Conservation (phyloP, 1,139 yeast species). For the Suhomyces guaymorum region DNA sequence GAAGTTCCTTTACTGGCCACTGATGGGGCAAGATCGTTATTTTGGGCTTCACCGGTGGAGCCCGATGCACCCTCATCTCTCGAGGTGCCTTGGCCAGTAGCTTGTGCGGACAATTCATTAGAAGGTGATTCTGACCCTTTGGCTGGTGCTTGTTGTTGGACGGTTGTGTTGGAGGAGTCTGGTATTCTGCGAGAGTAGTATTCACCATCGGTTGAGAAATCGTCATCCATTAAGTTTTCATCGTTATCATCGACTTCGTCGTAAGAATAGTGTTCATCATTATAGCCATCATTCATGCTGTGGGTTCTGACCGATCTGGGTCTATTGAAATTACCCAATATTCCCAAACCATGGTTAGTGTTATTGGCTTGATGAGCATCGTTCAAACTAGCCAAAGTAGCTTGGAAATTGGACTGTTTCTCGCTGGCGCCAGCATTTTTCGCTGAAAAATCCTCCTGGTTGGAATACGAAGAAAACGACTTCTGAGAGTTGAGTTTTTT, state of each 20-base stretch:
- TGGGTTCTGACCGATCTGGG: slow-evolving; percentile 16
- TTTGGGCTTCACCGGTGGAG: slow-evolving; percentile 1
- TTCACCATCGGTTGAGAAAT: slow-evolving; percentile 36
- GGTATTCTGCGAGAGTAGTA: slow-evolving; percentile 12
- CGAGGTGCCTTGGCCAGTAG: too few relatives aligned
- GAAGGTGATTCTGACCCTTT: slow-evolving; percentile 3
- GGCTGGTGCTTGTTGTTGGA: slow-evolving; percentile 3
- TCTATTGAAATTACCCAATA: slow-evolving; percentile 11
- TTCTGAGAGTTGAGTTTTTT: slow-evolving; percentile 16
- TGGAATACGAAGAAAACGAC: slow-evolving; percentile 19
- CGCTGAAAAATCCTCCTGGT: slow-evolving; percentile 12
- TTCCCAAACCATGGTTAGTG: slow-evolving; percentile 12
- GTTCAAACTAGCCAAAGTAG: slow-evolving; percentile 9
- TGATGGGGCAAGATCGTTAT: slow-evolving; percentile 15
- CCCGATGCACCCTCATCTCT: slow-evolving; percentile 1
- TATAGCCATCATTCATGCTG: slow-evolving; percentile 19
- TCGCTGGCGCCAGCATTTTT: slow-evolving; percentile 6
- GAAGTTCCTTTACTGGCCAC: slow-evolving; percentile 28
- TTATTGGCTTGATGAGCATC: slow-evolving; percentile 4
- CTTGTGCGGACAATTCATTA: slow-evolving; percentile 1
- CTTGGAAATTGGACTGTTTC: slow-evolving; percentile 9
- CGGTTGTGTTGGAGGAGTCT: slow-evolving; percentile 8
- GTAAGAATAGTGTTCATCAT: slow-evolving; percentile 26
- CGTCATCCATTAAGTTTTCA: slow-evolving; percentile 33
- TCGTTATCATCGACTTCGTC: slow-evolving; percentile 34